Percentiles rank a stretch among this genome's conserved stretches.
Evolutionary conservation across 352 stramenopile species (phyloP).

Genomic region (Globisporangium orthogonon): DNA sequence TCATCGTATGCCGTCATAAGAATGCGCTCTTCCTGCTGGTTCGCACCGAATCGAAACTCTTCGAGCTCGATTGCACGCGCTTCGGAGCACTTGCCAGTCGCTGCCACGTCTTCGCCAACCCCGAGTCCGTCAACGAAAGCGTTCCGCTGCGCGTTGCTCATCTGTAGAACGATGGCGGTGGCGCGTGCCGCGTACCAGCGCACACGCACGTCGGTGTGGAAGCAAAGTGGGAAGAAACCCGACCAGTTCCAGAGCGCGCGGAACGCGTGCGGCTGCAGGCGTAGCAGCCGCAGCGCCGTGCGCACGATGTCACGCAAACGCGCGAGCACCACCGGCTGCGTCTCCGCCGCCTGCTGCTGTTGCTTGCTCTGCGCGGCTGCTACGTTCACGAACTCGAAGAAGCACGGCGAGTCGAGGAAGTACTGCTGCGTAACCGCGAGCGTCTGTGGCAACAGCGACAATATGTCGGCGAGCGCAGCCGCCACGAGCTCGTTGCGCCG

Average conservation of each 20-base stretch:
- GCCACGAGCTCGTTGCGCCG: constrained; percentile 46
- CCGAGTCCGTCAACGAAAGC: constrained; percentile 49
- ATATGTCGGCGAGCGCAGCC: constrained; percentile 41
- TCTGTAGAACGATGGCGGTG: constrained; percentile 53
- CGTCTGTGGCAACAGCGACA: constrained; percentile 46
- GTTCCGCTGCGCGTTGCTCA: constrained; percentile 62
- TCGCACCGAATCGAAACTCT: constrained; percentile 35
- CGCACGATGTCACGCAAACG: constrained; percentile 52
- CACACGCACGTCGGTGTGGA: constrained; percentile 47
- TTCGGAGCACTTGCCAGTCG: constrained; percentile 22
- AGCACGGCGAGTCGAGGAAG: constrained; percentile 59
- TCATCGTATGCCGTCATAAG: constrained; percentile 26
- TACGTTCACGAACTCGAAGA: constrained; percentile 67
- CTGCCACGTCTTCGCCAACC: constrained; percentile 39
- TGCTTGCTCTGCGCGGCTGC: constrained; percentile 27
- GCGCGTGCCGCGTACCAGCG: constrained; percentile 62
- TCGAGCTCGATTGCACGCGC: constrained; percentile 57
- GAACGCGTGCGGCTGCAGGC: constrained; percentile 44
- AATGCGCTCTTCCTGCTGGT: constrained; percentile 45
- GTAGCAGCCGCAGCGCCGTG: constrained; percentile 52
- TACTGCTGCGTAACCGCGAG: constrained; percentile 56
- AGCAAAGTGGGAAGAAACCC: constrained; percentile 73
- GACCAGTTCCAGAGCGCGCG: constrained; percentile 76
- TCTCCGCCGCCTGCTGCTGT: constrained; percentile 10
- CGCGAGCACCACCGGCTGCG: constrained; percentile 13